Base-by-base conservation (phyloP, 176 grass and related monocot species). In the Dactylis glomerata region DNA sequence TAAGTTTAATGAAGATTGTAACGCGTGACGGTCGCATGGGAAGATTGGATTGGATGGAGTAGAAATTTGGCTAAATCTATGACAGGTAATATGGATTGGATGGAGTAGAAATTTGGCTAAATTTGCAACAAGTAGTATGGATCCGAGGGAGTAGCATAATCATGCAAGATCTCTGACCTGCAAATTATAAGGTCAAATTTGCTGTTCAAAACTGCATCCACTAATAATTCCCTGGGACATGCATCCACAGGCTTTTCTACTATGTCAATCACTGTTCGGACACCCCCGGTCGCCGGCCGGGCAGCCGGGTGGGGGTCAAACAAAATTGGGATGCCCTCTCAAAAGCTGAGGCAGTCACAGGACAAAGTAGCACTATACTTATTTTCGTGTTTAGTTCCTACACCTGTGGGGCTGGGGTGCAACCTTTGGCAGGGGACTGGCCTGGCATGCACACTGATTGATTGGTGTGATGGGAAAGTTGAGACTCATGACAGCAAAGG, bases 401-500 rank as follows among this genome's bases (percentile, higher is more conserved):
- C 10, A 59, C 72, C 17, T 57, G 31, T 67, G 58, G n/a, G 13
- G 40, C 20, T 67, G 69, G n/a, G 78, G 51, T 62, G 40, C 15
- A 55, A 77, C 8, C 36, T 90, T 86, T 78, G 71, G 78, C 32
- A 71, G 62, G 9, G 36, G 19, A 19, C 17, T 40, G 64, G 23
- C 23, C 49, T 58, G 20, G 12, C 24, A 73, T 28, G 41, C 42
- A 49, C 15, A 49, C 49, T 20, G 50, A 50, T 19, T 33, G 56
- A 81, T 61, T 55, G 83, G 78, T 65, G 83, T 24, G 84, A 90
- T 72, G 73, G 79, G 44, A 90, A 86, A 86, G 88, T 65, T 79
- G 65, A 33, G 32, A 72, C 68, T 78, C 55, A 6, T 59, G 67
- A 36, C 54, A 63, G 32, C 40, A 61, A 76, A 70, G 78, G 62